Conservation (phyloP, 169 alveolate genomes). For the Eimeria maxima region DNA sequence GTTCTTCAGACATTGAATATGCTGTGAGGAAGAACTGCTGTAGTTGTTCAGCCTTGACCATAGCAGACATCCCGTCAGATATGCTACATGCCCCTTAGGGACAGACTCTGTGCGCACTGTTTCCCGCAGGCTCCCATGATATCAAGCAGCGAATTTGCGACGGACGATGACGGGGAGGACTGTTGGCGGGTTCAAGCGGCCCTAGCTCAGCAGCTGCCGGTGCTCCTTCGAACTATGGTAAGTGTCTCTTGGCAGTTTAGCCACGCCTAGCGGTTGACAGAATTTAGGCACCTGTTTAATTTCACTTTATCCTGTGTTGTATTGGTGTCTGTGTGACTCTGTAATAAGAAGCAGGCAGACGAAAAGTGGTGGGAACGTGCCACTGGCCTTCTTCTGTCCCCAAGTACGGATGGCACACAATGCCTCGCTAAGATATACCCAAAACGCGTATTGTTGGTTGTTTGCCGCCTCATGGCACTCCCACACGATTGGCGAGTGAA, state of each 20-base stretch:
- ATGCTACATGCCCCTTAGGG: not conserved
- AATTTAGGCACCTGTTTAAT: not conserved
- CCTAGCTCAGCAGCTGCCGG: constrained; percentile 70
- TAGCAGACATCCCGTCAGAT: not conserved
- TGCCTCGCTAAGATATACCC: not conserved
- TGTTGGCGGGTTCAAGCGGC: constrained; percentile 78
- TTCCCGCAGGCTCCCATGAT: constrained; percentile 55
- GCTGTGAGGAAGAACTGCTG: constrained; percentile 36
- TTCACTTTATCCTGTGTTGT: not conserved
- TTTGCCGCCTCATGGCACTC: not conserved
- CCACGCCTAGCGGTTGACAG: not conserved
- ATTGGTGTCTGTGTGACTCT: not conserved
- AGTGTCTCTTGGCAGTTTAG: not conserved
- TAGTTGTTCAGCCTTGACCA: not conserved
- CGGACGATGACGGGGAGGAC: constrained; percentile 67
- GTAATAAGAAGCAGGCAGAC: constrained; percentile 2
- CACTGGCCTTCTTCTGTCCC: constrained; percentile 26
- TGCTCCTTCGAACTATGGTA: constrained; percentile 52
- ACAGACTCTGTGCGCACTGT: not conserved
- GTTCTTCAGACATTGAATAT: not conserved
- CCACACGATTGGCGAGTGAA: not conserved
- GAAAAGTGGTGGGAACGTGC: constrained; percentile 47
- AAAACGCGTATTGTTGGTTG: not conserved
- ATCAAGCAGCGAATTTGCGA: constrained; percentile 11
- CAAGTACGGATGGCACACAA: constrained; percentile 25